A percentile compares a stretch with the other conserved stretches of the same genome.
These are phyloP conservation scores for Melanogaster broomeanus DNA, from an alignment of 768 basidiomycete species.

Conservation along the genomic window DNA sequence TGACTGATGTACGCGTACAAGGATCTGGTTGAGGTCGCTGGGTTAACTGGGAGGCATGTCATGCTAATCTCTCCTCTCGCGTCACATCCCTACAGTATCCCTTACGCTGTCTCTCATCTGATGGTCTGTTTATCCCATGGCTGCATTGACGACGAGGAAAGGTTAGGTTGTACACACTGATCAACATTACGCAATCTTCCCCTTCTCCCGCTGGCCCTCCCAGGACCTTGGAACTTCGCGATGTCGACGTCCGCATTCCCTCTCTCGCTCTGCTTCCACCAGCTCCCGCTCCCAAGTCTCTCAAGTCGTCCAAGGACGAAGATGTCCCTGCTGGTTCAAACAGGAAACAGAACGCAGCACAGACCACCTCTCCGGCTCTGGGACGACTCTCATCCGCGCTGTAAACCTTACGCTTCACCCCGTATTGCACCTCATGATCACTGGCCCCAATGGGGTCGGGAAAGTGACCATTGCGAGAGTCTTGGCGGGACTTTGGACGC, in stretches of 20 bases:
- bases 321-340: constrained; percentile 1
- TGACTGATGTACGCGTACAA: constrained; percentile 97
- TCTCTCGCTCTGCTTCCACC: constrained; percentile 5
- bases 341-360: constrained; percentile 13
- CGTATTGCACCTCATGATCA: constrained; percentile 92
- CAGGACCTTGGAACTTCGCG: constrained; percentile 57
- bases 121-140: not conserved
- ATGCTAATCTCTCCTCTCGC: no score
- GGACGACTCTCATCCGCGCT: constrained; percentile 60
- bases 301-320: constrained; percentile 1
- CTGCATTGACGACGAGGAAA: not conserved
- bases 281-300: not conserved
- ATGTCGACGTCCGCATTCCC: constrained; percentile 76
- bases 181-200: constrained; percentile 81
- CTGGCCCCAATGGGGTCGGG: constrained; percentile 89
- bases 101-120: constrained; percentile 1
- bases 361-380: constrained; percentile 20
- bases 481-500: constrained; percentile 86
- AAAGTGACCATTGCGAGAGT: constrained; percentile 90
- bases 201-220: constrained; percentile 43
- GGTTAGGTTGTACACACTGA: constrained; percentile 74
- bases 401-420: constrained; percentile 62
- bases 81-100: no score
- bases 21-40: constrained; percentile 92
- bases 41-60: constrained; percentile 65